Evolutionary conservation across 2,329 filamentous ascomycete genomes (phyloP), one percentile per base, ranked within the genome.

Genomic region (Xylaria sp.): DNA sequence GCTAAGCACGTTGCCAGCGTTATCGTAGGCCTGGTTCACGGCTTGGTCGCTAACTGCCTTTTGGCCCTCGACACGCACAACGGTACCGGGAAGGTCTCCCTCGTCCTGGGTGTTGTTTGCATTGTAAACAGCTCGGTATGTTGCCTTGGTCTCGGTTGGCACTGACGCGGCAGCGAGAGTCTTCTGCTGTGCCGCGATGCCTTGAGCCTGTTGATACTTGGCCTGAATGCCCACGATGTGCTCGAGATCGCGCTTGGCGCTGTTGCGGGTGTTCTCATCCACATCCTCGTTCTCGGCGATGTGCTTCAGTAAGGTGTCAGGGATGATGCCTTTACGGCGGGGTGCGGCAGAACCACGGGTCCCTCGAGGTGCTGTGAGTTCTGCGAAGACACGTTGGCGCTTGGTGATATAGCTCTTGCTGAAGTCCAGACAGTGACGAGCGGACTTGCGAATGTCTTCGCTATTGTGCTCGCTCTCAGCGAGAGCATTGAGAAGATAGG

Each of bases 11-110:
- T 77, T 76, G 31, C 85, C 84, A 0, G 85, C 80, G 58, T 86
- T 86, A 71, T 86, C 83, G 67, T 80, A 87, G 1, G 82, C 83
- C 59, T 85, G 79, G 69, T 87, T 86, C 70, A 80, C 84, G 20
- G 80, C 76, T 62, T 81, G 77, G 68, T 86, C 84, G 51, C 78
- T 75, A 56, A 76, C 70, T 2, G 80, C 73, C 1, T 77, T 74
- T 57, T 85, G 79, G 2, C 83, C 83, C 65, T 86, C 84, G 4
- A 79, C 74, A 6, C 84, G 81, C 13, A 82, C 65, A 7, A 84
- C 73, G 20, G 78, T 77, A 33, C 84, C 83, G 2, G 84, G 84
- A 4, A 86, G 79, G 0, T 77, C 46, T 6, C 42, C 44, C 66
- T 84, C 80, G 61, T 80, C 74, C 4, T 74, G 65, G 26, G 73